Conservation (phyloP, 768 basidiomycete genomes). For the Sarcodon aspratus region DNA sequence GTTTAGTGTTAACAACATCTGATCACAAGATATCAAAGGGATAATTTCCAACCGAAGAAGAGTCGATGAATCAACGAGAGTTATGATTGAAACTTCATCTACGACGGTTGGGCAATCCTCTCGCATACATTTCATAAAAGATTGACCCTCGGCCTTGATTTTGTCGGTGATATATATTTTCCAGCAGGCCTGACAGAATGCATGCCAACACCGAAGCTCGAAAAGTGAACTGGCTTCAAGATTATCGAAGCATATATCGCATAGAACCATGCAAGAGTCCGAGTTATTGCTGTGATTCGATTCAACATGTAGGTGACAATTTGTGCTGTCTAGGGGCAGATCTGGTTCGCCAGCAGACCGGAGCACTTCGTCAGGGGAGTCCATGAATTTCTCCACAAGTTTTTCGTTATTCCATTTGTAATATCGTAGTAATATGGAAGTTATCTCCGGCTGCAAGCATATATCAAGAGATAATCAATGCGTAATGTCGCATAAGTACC, state of each 20-base stretch:
- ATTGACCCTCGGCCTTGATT: conserved; percentile 73
- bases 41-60: conserved; percentile 25
- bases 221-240: conserved; percentile 39
- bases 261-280: conserved; percentile 52
- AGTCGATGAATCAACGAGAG: conserved; percentile 36
- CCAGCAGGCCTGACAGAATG: conserved; percentile 83
- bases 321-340: conserved; percentile 13
- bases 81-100: conserved; percentile 44
- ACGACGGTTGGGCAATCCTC: conserved; percentile 57
- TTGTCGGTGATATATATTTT: conserved; percentile 64
- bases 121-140: conserved; percentile 67
- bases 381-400: conserved; percentile 94
- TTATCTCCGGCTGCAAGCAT: conserved; percentile 44
- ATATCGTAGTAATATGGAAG: conserved; percentile 70
- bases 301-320: neutral
- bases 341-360: neutral
- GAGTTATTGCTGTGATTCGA: neutral
- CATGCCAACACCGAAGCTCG: conserved; percentile 59
- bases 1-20: too few species aligned
- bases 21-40: too few species aligned
- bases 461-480: neutral
- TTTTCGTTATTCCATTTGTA: conserved; percentile 94
- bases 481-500: conserved; percentile 9
- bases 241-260: conserved; percentile 89
- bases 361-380: conserved; percentile 56